Base-by-base conservation (phyloP, 1,139 yeast genomes). In the Hemisphaericaspora xylofermentans region DNA sequence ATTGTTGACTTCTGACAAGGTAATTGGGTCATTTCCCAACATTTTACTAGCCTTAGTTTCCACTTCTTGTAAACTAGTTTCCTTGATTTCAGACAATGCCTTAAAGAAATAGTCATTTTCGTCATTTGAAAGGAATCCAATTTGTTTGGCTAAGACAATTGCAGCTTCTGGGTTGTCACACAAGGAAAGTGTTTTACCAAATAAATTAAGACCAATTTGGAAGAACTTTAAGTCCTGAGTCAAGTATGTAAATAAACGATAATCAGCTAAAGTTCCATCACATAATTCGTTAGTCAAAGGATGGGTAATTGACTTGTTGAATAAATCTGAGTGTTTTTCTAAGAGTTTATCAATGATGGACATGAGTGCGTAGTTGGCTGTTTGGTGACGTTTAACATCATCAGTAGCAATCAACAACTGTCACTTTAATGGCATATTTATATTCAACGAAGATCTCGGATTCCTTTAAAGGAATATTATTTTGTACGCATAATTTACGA, bases 211-310 rank as follows among this genome's bases (percentile, higher is more conserved):
- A 0, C 78, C 72, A 4, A 60, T 45, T 35, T 69, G 68, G 50
- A 77, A 77, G 49, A 68, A 77, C 44, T 66, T 67, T 43, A 73
- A 56, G 51, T 77, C 83, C 51, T 78, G 82, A 5, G 64, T 62
- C 40, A 77, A 52, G 48, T 77, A 78, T 1, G 72, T 64, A 51
- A 58, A 70, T 19, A 77, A 58, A 28, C 57, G 66, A 32, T 60
- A 52, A 48, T 75, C 74, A 0, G 71, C 55, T 18, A 77, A 57
- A 1, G 69, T 63, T 1, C 82, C 83, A 8, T 47, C 49, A 48
- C 80, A 75, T 33, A 74, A 52, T 46, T 77, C 77, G 31, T 60
- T 61, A 16, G 81, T 72, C 24, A 78, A 61, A 1, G 60, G 60
- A 43, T 75, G 81, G 16, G 64, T 54, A 10, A 68, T 66, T 3